A percentile compares a stretch with the other conserved stretches of the same genome.
These are phyloP conservation scores for Penicillium herquei DNA, from an alignment of 495 filamentous ascomycete species.

Conservation along the genomic window DNA sequence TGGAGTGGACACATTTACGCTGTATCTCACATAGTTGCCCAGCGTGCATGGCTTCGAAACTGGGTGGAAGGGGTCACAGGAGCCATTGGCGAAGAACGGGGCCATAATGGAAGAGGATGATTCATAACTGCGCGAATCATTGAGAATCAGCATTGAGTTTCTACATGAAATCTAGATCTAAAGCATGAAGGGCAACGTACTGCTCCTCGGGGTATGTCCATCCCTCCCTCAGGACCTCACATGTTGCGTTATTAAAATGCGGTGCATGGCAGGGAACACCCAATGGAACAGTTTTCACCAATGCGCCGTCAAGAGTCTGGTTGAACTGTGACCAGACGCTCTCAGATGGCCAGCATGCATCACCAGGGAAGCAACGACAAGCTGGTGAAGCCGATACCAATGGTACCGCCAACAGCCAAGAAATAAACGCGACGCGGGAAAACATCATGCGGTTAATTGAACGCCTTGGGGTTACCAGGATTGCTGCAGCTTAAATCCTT, in stretches of 20 bases:
- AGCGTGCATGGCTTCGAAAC: conserved; percentile 50
- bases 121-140: conserved; percentile 19
- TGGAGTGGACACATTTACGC: conserved; percentile 34
- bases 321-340: conserved; percentile 45
- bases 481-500: not conserved
- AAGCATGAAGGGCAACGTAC: conserved; percentile 15
- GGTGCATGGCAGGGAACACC: conserved; percentile 46
- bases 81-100: conserved; percentile 41
- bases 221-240: conserved; percentile 21
- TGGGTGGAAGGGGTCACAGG: conserved; percentile 57
- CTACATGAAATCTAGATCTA: not conserved
- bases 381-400: conserved; percentile 2
- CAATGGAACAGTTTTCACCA: conserved; percentile 47
- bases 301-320: conserved; percentile 35
- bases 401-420: conserved; percentile 11
- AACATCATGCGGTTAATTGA: not conserved
- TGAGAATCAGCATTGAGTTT: conserved; percentile 1
- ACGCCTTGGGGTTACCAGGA: too few species aligned
- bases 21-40: conserved; percentile 57
- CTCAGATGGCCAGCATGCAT: conserved; percentile 46
- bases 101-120: conserved; percentile 44
- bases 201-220: conserved; percentile 33
- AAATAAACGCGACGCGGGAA: conserved; percentile 1
- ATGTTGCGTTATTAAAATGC: conserved; percentile 31
- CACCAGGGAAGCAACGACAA: conserved; percentile 37